A percentile compares a stretch with the other conserved stretches of the same genome.
Evolutionary conservation across 352 stramenopile species (phyloP).

Genomic region (Phytopythium litorale): DNA sequence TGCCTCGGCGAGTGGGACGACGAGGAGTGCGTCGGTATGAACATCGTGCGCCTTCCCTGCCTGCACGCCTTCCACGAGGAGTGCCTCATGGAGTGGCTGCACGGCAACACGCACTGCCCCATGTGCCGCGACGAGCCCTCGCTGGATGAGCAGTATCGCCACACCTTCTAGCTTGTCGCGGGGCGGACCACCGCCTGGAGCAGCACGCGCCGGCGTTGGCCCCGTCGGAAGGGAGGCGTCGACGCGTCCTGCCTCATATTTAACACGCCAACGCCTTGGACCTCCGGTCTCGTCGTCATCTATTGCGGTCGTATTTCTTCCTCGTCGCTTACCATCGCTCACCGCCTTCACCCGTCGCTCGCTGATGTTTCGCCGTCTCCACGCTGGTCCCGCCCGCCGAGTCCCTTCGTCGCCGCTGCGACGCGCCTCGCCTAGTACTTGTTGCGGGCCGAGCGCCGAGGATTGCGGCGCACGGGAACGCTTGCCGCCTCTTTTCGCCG

Average conservation of each 20-base stretch:
- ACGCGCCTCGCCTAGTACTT: conserved; percentile 37
- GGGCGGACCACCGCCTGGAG: neutral
- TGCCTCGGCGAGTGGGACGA: conserved; percentile 81
- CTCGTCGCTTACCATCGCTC: neutral
- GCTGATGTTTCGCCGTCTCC: neutral
- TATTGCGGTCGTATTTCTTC: neutral
- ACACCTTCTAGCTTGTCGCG: conserved; percentile 1
- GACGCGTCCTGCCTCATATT: neutral
- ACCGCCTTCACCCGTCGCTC: neutral
- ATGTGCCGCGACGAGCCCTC: conserved; percentile 81
- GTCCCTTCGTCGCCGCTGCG: no score
- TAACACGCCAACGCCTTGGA: no score
- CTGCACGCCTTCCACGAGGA: conserved; percentile 85
- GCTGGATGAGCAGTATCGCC: conserved; percentile 9
- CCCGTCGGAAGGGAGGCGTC: conserved; percentile 2
- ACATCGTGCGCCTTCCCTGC: conserved; percentile 82
- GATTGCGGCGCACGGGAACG: conserved; percentile 68
- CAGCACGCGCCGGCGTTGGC: neutral
- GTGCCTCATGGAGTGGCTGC: conserved; percentile 84
- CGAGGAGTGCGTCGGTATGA: conserved; percentile 76
- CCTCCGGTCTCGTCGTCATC: neutral
- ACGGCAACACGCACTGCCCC: conserved; percentile 76
- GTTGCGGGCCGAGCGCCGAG: conserved; percentile 55
- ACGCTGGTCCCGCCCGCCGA: neutral
- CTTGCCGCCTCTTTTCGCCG: conserved; percentile 60